Conservation (phyloP, 2,329 filamentous ascomycete genomes). For the Pseudogymnoascus sp. region DNA sequence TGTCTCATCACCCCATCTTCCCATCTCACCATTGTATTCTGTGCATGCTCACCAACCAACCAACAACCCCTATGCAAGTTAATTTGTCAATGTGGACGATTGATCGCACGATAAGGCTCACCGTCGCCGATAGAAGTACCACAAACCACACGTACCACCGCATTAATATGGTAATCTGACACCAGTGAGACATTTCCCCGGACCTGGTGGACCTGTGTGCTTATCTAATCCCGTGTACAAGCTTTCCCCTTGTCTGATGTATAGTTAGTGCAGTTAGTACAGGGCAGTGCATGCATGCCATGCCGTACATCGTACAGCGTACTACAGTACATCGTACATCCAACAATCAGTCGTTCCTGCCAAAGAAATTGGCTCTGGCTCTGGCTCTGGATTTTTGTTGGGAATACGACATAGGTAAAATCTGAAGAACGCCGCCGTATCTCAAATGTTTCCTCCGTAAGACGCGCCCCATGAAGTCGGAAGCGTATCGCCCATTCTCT, state of each 20-base stretch:
- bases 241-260: conserved; percentile 10
- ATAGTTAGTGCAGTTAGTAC: not conserved
- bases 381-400: not conserved
- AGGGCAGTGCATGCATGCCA: not conserved
- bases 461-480: not conserved
- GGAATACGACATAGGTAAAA: not conserved
- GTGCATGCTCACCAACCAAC: not conserved
- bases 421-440: not conserved
- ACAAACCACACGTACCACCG: not conserved
- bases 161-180: not conserved
- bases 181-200: conserved; percentile 2
- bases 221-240: conserved; percentile 1
- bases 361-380: not conserved
- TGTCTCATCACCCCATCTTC: not conserved
- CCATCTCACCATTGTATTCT: not conserved
- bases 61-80: not conserved
- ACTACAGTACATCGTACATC: not conserved
- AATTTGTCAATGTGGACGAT: not conserved
- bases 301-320: not conserved
- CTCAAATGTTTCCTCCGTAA: not conserved
- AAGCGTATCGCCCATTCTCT: not conserved
- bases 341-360: not conserved
- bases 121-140: not conserved
- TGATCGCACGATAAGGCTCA: not conserved
- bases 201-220: not conserved